These are phyloP conservation scores for Choanephora cucurbitarum DNA, from an alignment of 371 early-diverging fungal species.

Conservation along the genomic window DNA sequence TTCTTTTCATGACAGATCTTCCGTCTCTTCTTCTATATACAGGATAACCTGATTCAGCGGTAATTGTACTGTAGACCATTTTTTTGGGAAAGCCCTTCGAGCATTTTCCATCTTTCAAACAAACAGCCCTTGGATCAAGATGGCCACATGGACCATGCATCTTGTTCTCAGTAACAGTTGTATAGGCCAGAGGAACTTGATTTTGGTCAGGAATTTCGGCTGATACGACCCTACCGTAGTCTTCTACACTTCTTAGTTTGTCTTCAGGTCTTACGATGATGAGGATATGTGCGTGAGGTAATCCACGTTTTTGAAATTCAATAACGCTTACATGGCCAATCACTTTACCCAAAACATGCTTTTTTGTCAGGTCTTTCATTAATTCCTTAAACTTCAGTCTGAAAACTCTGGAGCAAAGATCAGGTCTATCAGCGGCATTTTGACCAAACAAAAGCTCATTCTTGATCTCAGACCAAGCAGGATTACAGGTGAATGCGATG, in stretches of 20 bases:
- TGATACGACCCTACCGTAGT: slow-evolving; percentile 25
- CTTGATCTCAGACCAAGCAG: too few species aligned
- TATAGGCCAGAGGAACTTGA: slow-evolving; percentile 22
- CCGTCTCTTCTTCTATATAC: slow-evolving; percentile 2
- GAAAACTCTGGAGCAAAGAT: slow-evolving; percentile 26
- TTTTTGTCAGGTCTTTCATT: slow-evolving; percentile 22
- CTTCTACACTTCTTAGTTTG: slow-evolving; percentile 19
- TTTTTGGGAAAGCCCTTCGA: slow-evolving; percentile 2
- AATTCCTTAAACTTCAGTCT: slow-evolving; percentile 21
- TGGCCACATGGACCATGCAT: slow-evolving; percentile 40
- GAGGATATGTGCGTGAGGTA: too few species aligned
- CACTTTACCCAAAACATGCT: too few species aligned
- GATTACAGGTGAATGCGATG: too few species aligned
- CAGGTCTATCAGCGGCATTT: slow-evolving; percentile 15
- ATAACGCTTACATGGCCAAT: too few species aligned
- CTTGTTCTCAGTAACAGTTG: slow-evolving; percentile 31
- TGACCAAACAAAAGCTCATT: too few species aligned
- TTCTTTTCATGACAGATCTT: not conserved
- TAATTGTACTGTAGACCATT: not conserved
- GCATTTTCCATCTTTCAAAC: slow-evolving; percentile 26
- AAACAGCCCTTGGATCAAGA: slow-evolving; percentile 16
- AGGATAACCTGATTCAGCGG: not conserved
- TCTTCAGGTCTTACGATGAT: slow-evolving; percentile 21
- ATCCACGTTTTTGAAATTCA: too few species aligned
- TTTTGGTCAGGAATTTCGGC: slow-evolving; percentile 35